Evolutionary conservation across 306 rosid species (phyloP), one percentile per base, ranked within the genome.

Genomic region (Trifolium dubium): DNA sequence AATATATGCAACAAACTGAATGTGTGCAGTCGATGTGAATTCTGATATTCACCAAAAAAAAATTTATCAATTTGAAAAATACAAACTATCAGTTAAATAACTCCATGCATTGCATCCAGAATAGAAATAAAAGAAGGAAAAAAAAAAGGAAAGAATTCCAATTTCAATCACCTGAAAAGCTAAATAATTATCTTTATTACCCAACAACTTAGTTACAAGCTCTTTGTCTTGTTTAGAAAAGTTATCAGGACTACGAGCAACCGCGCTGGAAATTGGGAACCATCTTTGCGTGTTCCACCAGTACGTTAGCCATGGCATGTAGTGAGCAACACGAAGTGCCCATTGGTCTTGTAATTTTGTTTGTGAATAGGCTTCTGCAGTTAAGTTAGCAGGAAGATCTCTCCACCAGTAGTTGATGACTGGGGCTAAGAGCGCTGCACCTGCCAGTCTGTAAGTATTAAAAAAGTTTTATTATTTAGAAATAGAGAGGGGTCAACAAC

Each of bases 211-310:
- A 23, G 55, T 1, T 6, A 8, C 0, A 49, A 84, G 32, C 74
- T 70, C 73, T 35, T 41, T 77, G 78, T 84, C 88, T 74, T 81
- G 79, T 56, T 3, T 40, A 30, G 88, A 84, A 77, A 81, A 30
- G 60, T 77, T 0, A 69, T 70, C 66, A 50, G 6, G 29, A 74
- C 55, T 43, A 13, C 10, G 8, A 74, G 54, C 29, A 59, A 81
- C 37, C 5, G 41, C 19, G 60, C 69, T 44, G 15, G 8, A 8
- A 39, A 30, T 3, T 0, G 96, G 96, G 81, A 94, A 89, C 95
- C 91, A 92, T 77, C 60, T 86, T 77, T 94, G 95, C 53, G 97
- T 89, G 79, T 89, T 87, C 98, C 98, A 91, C 94, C 96, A 89
- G 75, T 91, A 84, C 34, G 96, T 89, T 59, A 94, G 92, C 97